Evolutionary conservation across 2,329 filamentous ascomycete genomes (phyloP), one percentile per base, ranked within the genome.

Genomic region (Fusarium phyllophilum): DNA sequence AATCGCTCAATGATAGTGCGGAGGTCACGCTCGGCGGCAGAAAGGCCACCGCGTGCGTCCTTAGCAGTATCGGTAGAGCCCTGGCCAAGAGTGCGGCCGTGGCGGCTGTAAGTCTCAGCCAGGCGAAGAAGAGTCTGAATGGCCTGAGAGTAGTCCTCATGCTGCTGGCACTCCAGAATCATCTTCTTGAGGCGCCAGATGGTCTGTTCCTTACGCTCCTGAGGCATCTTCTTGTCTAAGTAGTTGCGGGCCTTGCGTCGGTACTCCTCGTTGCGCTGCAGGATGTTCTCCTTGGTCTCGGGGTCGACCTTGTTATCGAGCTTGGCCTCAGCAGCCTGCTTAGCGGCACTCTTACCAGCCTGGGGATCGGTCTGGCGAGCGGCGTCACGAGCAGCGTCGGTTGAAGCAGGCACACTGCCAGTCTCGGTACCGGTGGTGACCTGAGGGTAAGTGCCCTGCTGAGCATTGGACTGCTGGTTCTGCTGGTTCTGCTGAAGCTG

Each of bases 141-240:
- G n/a, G 96, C 96, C 82, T 93, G 89, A 77, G 95, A 91, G 83
- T 98, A 99, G 79, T 99, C 96, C 66, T 94, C 90, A 80, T 98
- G 96, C 64, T 96, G 94, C 85, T 99, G 96, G 78, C 97, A 95
- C 84, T 99, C 96, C 51, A 98, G 91, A 44, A 99, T 86, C 93
- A 98, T 97, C 90, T 98, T 98, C 91, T 90, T 99, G 75, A 99
- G 85, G 42, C 96, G 93, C 89, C 91, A 97, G 78, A 98, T 92
- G 63, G 92, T 92, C 86, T 97, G 95, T 13, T 98, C 95, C 69
- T 95, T 94, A 68, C 96, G 94, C 82, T 98, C 95, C 83, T 96
- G 86, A 2, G 96, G 95, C 84, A 99, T 89, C 88, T 98, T 99
- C 79, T 91, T 89, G 77, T 90, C 88, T 62, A 98, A 85, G 81